A percentile compares a stretch with the other conserved stretches of the same genome.
Evolutionary conservation across 2,329 filamentous ascomycete genomes (phyloP).

Genomic region (Fusarium sp.): DNA sequence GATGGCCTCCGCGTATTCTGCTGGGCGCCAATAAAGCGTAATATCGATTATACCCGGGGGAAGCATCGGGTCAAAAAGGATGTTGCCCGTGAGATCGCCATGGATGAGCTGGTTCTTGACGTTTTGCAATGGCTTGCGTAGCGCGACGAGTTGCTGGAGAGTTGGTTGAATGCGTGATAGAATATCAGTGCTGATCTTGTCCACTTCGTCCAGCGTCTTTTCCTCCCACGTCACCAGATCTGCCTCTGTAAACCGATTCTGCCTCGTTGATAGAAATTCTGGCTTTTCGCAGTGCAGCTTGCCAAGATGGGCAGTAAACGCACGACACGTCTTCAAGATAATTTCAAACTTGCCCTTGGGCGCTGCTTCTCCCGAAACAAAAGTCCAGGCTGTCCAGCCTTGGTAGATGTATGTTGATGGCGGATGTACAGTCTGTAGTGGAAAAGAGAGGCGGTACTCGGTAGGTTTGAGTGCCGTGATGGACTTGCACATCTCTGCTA

Average conservation of each 20-base stretch:
- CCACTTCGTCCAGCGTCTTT: not conserved
- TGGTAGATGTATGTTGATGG: not conserved
- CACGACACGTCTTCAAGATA: conserved; percentile 9
- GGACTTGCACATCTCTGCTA: not conserved
- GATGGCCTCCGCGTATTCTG: conserved; percentile 14
- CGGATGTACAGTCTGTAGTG: not conserved
- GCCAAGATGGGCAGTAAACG: not conserved
- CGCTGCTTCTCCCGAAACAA: not conserved
- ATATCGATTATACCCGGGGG: conserved; percentile 14
- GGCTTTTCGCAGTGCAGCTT: not conserved
- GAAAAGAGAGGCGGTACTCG: not conserved
- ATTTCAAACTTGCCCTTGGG: not conserved
- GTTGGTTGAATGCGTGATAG: not conserved
- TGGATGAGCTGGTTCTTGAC: conserved; percentile 9
- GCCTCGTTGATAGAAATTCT: not conserved
- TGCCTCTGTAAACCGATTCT: conserved; percentile 10
- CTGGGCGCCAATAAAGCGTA: conserved; percentile 17
- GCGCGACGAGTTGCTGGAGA: not conserved
- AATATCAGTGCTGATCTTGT: not conserved
- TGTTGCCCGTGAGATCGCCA: conserved; percentile 16
- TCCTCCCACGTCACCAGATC: conserved; percentile 14
- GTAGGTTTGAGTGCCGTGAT: not conserved
- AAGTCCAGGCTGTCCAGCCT: conserved; percentile 9
- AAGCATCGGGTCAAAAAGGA: not conserved
- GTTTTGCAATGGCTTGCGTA: not conserved